Conservation (phyloP, 805 yeast species). For the Yamadazyma philogaea region DNA sequence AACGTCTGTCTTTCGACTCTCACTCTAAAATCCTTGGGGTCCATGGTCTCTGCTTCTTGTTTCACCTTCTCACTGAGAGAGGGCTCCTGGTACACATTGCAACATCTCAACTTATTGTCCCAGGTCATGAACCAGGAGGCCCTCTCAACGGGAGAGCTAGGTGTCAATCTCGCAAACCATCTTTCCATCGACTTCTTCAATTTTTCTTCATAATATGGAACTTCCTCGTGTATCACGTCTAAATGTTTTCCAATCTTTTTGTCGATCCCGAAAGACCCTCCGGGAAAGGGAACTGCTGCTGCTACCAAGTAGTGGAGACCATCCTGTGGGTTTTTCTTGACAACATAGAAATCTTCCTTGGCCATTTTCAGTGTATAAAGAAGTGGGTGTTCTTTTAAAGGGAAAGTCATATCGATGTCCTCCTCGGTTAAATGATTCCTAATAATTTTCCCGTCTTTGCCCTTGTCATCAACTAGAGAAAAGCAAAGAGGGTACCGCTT, state of each 20-base stretch:
- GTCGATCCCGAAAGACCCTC: slow-evolving; percentile 66
- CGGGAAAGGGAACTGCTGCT: slow-evolving; percentile 78
- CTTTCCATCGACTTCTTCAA: slow-evolving; percentile 68
- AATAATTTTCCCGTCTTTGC: slow-evolving; percentile 41
- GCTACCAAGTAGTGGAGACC: slow-evolving; percentile 64
- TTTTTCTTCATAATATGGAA: slow-evolving; percentile 67
- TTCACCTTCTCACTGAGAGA: slow-evolving; percentile 28
- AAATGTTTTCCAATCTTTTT: slow-evolving; percentile 58
- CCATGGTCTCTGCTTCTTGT: slow-evolving; percentile 24
- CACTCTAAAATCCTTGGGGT: slow-evolving; percentile 57
- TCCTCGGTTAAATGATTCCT: slow-evolving; percentile 63
- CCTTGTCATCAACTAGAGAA: slow-evolving; percentile 38
- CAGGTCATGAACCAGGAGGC: slow-evolving; percentile 74
- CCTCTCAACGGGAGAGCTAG: slow-evolving; percentile 63
- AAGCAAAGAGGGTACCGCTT: slow-evolving; percentile 63
- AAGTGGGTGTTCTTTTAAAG: slow-evolving; percentile 63
- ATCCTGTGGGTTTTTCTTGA: slow-evolving; percentile 49
- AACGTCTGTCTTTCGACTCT: slow-evolving; percentile 73
- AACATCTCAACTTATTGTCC: slow-evolving; percentile 61
- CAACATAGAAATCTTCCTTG: slow-evolving; percentile 72
- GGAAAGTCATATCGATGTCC: slow-evolving; percentile 54
- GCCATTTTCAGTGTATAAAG: slow-evolving; percentile 64
- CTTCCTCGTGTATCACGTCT: slow-evolving; percentile 63
- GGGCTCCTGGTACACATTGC: slow-evolving; percentile 55
- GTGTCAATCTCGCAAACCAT: slow-evolving; percentile 64